Conservation (phyloP, 2,329 filamentous ascomycete species). For the Venturia asperata region DNA sequence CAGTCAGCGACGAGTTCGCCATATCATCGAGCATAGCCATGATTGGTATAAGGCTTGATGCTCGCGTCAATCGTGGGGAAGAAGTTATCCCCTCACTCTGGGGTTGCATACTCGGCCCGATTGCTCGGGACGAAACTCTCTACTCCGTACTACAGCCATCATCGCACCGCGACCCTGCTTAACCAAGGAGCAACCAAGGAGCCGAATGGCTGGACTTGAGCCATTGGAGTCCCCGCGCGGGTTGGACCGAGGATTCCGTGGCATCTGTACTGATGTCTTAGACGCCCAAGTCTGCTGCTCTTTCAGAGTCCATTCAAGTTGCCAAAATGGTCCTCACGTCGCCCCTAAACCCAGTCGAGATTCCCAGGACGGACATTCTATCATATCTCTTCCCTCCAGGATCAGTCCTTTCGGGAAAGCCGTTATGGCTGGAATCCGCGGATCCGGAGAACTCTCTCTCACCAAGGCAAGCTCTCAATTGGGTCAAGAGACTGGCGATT, state of each 20-base stretch:
- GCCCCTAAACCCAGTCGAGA: conserved; percentile 36
- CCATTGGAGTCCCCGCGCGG: background rate
- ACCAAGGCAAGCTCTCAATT: conserved; percentile 40
- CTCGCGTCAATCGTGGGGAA: background rate
- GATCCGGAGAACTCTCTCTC: conserved; percentile 40
- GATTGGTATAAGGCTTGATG: background rate
- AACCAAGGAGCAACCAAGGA: background rate
- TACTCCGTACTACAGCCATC: background rate
- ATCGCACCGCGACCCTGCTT: background rate
- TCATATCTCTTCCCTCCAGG: conserved; percentile 30
- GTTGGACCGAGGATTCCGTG: background rate
- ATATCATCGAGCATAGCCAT: background rate
- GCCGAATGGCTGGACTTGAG: background rate
- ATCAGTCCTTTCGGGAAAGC: conserved; percentile 33
- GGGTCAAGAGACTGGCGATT: conserved; percentile 42
- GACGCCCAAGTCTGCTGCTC: background rate
- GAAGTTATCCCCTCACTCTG: background rate
- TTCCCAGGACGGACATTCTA: conserved; percentile 40
- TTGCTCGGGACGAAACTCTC: background rate
- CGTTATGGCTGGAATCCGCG: conserved; percentile 46
- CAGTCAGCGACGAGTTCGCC: background rate
- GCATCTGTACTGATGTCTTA: background rate
- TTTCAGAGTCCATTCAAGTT: background rate
- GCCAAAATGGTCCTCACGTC: conserved; percentile 38
- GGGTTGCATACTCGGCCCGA: background rate